These are phyloP conservation scores for Yamadazyma sp. DNA, from an alignment of 1,139 yeast species.

Conservation along the genomic window DNA sequence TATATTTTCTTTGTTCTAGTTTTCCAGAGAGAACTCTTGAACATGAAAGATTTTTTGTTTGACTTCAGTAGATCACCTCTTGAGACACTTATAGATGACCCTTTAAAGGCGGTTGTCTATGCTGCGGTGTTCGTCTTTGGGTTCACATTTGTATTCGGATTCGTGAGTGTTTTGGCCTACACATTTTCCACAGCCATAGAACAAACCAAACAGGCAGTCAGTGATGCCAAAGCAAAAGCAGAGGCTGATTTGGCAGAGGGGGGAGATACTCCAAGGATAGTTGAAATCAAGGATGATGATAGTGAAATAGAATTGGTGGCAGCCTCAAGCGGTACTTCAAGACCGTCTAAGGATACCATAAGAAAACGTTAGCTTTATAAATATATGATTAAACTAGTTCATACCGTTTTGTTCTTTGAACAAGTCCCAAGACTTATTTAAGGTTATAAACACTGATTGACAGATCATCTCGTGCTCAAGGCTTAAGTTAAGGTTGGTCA, in stretches of 20 bases:
- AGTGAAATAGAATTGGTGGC: neutral
- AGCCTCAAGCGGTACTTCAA: neutral
- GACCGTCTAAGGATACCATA: constrained; percentile 5
- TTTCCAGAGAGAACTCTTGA: constrained; percentile 22
- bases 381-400: constrained; percentile 9
- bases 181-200: constrained; percentile 11
- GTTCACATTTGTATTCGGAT: constrained; percentile 43
- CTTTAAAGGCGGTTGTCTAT: constrained; percentile 50
- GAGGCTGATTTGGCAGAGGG: constrained; percentile 6
- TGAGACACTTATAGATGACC: constrained; percentile 39
- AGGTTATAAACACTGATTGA: constrained; percentile 76
- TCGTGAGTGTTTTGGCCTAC: constrained; percentile 35
- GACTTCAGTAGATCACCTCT: constrained; percentile 46
- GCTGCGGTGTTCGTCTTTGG: constrained; percentile 38
- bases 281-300: constrained; percentile 16
- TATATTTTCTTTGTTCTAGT: constrained; percentile 22
- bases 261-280: constrained; percentile 15
- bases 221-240: constrained; percentile 9
- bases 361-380: constrained; percentile 5
- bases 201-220: constrained; percentile 21
- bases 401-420: constrained; percentile 53
- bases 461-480: constrained; percentile 82
- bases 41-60: constrained; percentile 30
- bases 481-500: constrained; percentile 39
- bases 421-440: constrained; percentile 89